Evolutionary conservation across 2,329 filamentous ascomycete species (phyloP), one percentile per base, ranked within the genome.

Genomic region (Thielaviopsis musarum): DNA sequence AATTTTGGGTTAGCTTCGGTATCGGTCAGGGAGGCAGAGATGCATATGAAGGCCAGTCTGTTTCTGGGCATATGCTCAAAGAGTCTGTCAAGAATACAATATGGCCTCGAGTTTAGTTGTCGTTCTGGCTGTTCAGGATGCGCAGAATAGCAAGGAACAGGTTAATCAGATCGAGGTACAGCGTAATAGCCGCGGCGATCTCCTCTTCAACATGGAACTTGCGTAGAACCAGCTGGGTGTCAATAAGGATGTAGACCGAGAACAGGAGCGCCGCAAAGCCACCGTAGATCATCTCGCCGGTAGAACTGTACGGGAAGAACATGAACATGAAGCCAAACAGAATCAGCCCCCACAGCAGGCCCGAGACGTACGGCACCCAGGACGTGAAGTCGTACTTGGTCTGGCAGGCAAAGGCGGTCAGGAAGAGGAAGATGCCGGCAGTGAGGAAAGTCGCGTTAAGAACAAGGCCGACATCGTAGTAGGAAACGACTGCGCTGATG

Each of bases 161-260:
- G 79, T 98, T 98, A 76, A 97, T 88, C 64, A 97, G 84, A 71
- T 97, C 91, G 56, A 98, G 80, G 71, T 98, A 98, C 55, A 98
- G 79, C 69, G 88, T 93, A 71, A 98, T 95, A 10, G 88, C 85
- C 56, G 91, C 91, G 6, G 91, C 90, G 69, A 97, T 96, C 77
- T 96, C 91, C 79, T 96, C 91, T 74, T 98, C 93, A 57, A 96
- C 89, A 68, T 97, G 91, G 73, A 96, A 93, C 72, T 95, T 88
- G 68, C 91, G 83, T 81, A 98, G 86, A 63, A 98, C 83, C 66
- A 98, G 75, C 77, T 98, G 93, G 0, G 93, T 98, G 70, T 98
- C 93, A 54, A 97, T 88, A 54, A 98, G 78, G 63, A 98, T 94
- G 73, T 98, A 98, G 7, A 78, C 91, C 55, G 85, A 91, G 77